phyloP scores from a whole-genome alignment of 495 filamentous ascomycete species.

The Achaetomiella virescens region DNA sequence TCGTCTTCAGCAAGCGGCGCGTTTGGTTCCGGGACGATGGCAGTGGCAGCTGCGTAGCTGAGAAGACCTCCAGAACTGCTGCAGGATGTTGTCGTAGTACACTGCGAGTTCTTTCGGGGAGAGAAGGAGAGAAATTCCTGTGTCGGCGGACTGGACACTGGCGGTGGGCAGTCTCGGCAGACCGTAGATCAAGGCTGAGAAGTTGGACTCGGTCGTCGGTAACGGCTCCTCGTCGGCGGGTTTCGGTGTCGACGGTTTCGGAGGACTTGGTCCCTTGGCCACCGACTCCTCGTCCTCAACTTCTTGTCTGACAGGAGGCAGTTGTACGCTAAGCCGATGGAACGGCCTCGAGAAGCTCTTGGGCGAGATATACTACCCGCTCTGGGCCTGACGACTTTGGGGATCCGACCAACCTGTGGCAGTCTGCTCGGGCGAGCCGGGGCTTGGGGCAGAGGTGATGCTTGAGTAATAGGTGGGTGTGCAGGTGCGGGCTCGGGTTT shows the following conservation, averaged over 20 bases:
- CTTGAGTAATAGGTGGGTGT: not conserved
- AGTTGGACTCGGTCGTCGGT: constrained; percentile 11
- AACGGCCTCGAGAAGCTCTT: constrained; percentile 80
- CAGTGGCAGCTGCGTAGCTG: constrained; percentile 50
- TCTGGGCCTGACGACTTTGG: constrained; percentile 73
- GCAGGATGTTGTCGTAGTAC: constrained; percentile 51
- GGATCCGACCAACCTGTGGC: constrained; percentile 83
- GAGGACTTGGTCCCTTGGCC: constrained; percentile 43
- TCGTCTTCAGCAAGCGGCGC: constrained; percentile 71
- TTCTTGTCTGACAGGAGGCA: constrained; percentile 9
- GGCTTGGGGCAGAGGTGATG: constrained; percentile 7
- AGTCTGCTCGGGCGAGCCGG: constrained; percentile 44
- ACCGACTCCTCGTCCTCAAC: constrained; percentile 36
- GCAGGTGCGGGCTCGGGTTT: not conserved
- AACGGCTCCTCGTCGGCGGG: constrained; percentile 24
- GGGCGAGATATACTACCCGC: constrained; percentile 61
- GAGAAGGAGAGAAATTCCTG: constrained; percentile 67
- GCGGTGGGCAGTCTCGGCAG: constrained; percentile 16
- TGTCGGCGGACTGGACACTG: constrained; percentile 10
- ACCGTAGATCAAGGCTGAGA: constrained; percentile 22
- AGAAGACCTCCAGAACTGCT: constrained; percentile 58
- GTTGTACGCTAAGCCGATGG: constrained; percentile 29
- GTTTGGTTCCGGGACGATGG: constrained; percentile 52
- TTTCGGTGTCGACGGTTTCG: constrained; percentile 35
- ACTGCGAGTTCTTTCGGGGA: constrained; percentile 61